Conservation (phyloP, 305 asterid genomes). For the Fraxinus velutina region DNA sequence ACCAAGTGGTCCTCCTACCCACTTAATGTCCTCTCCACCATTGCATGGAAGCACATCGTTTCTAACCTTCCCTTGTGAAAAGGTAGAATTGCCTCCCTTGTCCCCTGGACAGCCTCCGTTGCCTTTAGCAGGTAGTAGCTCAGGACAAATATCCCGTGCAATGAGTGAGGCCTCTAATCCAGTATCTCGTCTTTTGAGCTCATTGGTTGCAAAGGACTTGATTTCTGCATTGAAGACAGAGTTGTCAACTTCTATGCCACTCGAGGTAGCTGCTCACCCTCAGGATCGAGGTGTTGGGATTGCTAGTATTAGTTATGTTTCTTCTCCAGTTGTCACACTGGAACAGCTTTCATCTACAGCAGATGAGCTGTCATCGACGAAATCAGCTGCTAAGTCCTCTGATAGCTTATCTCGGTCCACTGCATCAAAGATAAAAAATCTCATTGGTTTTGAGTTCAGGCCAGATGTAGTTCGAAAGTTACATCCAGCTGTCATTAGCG, state of each 20-base stretch:
- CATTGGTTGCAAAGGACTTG: constrained; percentile 79
- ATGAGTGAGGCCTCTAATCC: constrained; percentile 40
- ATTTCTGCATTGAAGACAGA: constrained; percentile 63
- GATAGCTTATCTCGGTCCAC: constrained; percentile 32
- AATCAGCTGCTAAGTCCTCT: constrained; percentile 32
- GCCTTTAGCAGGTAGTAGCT: constrained; percentile 17
- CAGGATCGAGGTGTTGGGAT: constrained; percentile 35
- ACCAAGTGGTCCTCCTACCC: constrained; percentile 23
- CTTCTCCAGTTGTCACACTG: constrained; percentile 35
- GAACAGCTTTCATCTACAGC: constrained; percentile 29
- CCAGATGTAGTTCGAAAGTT: constrained; percentile 56
- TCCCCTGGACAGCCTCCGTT: constrained; percentile 20
- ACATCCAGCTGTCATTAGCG: constrained; percentile 60
- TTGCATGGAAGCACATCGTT: constrained; percentile 11
- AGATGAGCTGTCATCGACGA: constrained; percentile 31
- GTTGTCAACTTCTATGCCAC: constrained; percentile 31
- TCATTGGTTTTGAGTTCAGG: constrained; percentile 75
- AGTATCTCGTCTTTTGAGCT: constrained; percentile 72
- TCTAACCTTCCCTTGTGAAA: constrained; percentile 17
- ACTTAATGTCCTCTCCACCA: constrained; percentile 9
- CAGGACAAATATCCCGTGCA: constrained; percentile 17
- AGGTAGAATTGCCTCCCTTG: constrained; percentile 22
- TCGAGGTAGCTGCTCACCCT: constrained; percentile 34
- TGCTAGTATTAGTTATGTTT: constrained; percentile 32
- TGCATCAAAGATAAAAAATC: constrained; percentile 40